Conservation (phyloP, 306 rosid genomes). For the cucumber (Cucumis sativus) region DNA sequence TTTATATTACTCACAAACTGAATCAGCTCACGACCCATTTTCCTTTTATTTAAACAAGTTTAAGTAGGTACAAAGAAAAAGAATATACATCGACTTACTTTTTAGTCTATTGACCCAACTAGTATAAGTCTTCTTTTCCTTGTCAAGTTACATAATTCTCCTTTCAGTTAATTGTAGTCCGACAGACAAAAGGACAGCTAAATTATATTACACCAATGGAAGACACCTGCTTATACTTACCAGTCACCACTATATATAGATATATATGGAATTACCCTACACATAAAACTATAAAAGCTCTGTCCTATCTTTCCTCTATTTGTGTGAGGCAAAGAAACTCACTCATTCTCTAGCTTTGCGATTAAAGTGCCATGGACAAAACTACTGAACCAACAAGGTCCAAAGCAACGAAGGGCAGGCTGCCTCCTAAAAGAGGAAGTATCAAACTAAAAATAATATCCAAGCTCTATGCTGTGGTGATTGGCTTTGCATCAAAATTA, state of each 20-base stretch:
- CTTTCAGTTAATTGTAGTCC: background rate
- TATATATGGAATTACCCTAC: background rate
- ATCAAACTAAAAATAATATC: slow-evolving; percentile 38
- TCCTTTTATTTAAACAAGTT: background rate
- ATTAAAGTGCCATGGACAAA: slow-evolving; percentile 18
- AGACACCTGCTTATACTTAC: background rate
- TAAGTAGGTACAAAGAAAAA: background rate
- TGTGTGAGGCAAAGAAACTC: background rate
- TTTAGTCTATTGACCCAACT: background rate
- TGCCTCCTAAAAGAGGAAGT: slow-evolving; percentile 56
- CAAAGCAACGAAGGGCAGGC: slow-evolving; percentile 8
- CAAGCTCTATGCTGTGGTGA: slow-evolving; percentile 14
- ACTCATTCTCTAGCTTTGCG: background rate
- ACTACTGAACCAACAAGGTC: slow-evolving; percentile 14
- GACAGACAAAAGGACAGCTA: background rate
- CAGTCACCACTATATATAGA: background rate
- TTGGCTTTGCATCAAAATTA: slow-evolving; percentile 7
- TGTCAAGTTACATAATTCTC: background rate
- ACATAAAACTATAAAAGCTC: background rate
- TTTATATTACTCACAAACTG: background rate
- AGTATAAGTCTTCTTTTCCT: background rate
- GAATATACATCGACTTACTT: background rate
- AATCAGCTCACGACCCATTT: background rate
- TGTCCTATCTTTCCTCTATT: background rate
- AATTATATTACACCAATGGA: background rate